Evolutionary conservation across 2,329 filamentous ascomycete genomes (phyloP).

Genomic region (Zarea fungicola): DNA sequence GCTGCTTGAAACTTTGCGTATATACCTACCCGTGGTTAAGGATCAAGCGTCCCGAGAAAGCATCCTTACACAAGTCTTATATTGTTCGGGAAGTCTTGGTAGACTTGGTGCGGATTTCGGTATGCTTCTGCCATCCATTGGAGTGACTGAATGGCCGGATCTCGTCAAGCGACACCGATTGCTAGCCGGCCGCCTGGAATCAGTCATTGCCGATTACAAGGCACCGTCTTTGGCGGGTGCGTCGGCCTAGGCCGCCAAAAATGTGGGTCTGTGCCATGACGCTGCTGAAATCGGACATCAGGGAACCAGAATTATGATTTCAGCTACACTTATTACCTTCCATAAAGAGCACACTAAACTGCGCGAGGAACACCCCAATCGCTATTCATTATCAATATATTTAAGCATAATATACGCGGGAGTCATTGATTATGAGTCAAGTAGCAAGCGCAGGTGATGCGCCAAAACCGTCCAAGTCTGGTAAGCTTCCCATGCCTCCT

Average conservation of each 20-base stretch:
- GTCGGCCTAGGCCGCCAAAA: slow-evolving; percentile 8
- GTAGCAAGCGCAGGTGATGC: not conserved
- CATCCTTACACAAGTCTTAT: slow-evolving; percentile 84
- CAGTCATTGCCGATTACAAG: slow-evolving; percentile 53
- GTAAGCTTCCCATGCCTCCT: not conserved
- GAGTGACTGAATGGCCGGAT: slow-evolving; percentile 73
- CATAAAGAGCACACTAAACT: not conserved
- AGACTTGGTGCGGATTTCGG: slow-evolving; percentile 90
- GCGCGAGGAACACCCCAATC: not conserved
- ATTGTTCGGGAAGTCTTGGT: slow-evolving; percentile 86
- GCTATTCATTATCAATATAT: not conserved
- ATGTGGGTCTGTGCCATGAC: not conserved
- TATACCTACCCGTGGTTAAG: slow-evolving; percentile 74
- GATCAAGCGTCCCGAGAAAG: slow-evolving; percentile 80
- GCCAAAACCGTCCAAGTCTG: slow-evolving; percentile 7
- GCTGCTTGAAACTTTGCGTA: slow-evolving; percentile 68
- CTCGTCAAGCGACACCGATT: slow-evolving; percentile 83
- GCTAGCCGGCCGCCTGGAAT: slow-evolving; percentile 72
- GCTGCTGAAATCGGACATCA: not conserved
- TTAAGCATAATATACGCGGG: not conserved
- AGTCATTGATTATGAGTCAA: slow-evolving; percentile 1
- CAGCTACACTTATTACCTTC: slow-evolving; percentile 1
- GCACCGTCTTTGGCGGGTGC: slow-evolving; percentile 10
- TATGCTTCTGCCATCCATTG: slow-evolving; percentile 64
- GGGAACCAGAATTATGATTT: not conserved